Percentiles rank a stretch among this genome's conserved stretches.
These are phyloP conservation scores for Posidonia australis DNA, from an alignment of 106 monocot genomes.

Conservation along the genomic window DNA sequence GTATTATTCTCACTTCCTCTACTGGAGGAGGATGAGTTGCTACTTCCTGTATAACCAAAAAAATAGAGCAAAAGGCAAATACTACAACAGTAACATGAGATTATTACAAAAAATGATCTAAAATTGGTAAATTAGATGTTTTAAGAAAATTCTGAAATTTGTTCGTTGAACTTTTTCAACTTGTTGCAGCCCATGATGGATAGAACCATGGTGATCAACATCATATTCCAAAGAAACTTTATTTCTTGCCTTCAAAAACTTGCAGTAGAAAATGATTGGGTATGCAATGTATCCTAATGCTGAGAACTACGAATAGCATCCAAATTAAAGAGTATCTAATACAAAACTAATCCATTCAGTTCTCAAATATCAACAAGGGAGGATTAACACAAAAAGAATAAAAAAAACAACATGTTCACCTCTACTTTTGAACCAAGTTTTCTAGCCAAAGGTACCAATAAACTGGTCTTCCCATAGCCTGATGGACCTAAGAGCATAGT, in stretches of 20 bases:
- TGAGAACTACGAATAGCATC: too few relatives aligned
- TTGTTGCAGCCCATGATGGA: too few relatives aligned
- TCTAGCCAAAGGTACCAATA: slow-evolving; percentile 53
- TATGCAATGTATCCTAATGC: too few relatives aligned
- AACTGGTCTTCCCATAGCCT: slow-evolving; percentile 54
- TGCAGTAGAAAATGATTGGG: too few relatives aligned
- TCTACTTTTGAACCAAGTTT: slow-evolving; percentile 39
- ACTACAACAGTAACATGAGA: neutral
- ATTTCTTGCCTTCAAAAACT: too few relatives aligned
- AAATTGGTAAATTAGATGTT: neutral
- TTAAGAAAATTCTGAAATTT: neutral
- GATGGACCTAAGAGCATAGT: slow-evolving; percentile 62
- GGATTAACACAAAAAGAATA: neutral
- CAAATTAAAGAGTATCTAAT: too few relatives aligned
- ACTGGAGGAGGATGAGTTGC: slow-evolving; percentile 54
- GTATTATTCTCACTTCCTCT: slow-evolving; percentile 54
- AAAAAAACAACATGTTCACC: slow-evolving; percentile 10
- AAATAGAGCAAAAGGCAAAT: neutral
- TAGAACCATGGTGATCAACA: too few relatives aligned
- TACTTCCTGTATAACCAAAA: slow-evolving; percentile 23
- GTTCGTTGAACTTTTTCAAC: too few relatives aligned
- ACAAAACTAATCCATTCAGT: neutral
- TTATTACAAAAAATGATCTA: neutral
- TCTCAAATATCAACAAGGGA: neutral
- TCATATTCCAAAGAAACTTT: too few relatives aligned